Conservation (phyloP, 2,329 filamentous ascomycete species). For the Trichoderma endophyticum region DNA sequence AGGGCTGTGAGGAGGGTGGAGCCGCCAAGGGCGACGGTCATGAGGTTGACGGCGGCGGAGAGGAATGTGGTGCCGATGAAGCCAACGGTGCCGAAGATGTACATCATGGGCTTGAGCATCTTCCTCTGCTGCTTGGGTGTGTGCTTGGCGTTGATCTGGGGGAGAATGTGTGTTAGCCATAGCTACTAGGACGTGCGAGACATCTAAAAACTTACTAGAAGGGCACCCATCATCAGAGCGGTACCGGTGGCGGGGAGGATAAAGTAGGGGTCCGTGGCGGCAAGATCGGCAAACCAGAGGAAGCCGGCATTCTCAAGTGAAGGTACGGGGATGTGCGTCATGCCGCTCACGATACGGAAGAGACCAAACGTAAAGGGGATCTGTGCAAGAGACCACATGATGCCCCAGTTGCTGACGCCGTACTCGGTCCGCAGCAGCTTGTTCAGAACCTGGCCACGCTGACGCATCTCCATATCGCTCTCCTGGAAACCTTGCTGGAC, state of each 20-base stretch:
- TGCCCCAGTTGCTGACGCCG: constrained; percentile 32
- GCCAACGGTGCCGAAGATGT: constrained; percentile 42
- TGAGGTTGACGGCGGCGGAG: constrained; percentile 48
- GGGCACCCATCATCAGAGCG: constrained; percentile 52
- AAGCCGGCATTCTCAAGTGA: constrained; percentile 67
- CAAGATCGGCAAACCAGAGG: constrained; percentile 77
- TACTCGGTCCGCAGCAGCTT: constrained; percentile 38
- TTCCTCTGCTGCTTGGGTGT: constrained; percentile 32
- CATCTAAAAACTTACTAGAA: constrained; percentile 43
- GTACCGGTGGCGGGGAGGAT: constrained; percentile 66
- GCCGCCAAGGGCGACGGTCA: constrained; percentile 42
- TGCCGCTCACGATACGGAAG: constrained; percentile 72
- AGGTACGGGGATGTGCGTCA: constrained; percentile 77
- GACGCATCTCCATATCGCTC: constrained; percentile 44
- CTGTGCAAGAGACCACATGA: constrained; percentile 41
- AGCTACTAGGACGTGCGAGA: too few species aligned
- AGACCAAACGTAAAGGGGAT: constrained; percentile 74
- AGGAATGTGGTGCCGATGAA: constrained; percentile 47
- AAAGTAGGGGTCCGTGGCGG: constrained; percentile 71
- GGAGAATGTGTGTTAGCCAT: constrained; percentile 20
- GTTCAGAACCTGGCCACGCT: constrained; percentile 35
- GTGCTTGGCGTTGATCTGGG: constrained; percentile 37
- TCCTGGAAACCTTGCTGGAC: constrained; percentile 43
- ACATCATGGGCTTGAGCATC: constrained; percentile 43
- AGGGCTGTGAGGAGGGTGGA: constrained; percentile 36